Evolutionary conservation across 306 rosid genomes (phyloP).

Genomic region (Lathyrus tuberosus): DNA sequence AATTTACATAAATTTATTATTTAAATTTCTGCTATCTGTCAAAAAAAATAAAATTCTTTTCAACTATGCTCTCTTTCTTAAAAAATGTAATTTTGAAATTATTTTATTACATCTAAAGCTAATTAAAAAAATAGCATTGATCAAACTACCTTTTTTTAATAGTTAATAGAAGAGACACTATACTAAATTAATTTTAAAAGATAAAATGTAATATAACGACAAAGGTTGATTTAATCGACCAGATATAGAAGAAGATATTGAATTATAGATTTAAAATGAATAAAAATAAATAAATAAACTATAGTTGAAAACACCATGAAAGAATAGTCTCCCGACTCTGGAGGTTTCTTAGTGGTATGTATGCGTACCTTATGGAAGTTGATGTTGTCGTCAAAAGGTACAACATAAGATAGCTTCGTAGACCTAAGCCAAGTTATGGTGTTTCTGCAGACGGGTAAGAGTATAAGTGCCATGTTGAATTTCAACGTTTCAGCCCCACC

Average conservation of each 20-base stretch:
- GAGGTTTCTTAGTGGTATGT: not conserved
- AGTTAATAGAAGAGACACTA: no score
- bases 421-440: conserved; percentile 93
- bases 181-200: no score
- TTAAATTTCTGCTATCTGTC: not conserved
- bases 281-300: no score
- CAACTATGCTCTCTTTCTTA: no score
- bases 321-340: not conserved
- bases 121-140: not conserved
- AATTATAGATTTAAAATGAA: no score
- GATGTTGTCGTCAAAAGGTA: conserved; percentile 98
- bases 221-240: no score
- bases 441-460: conserved; percentile 93
- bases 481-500: conserved; percentile 94
- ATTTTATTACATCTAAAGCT: not conserved
- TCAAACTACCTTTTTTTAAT: no score
- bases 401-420: conserved; percentile 60
- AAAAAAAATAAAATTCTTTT: not conserved
- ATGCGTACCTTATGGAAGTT: conserved; percentile 91
- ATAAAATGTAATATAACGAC: no score
- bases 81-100: not conserved
- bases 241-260: no score
- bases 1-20: conserved; percentile 10
- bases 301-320: not conserved
- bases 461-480: conserved; percentile 93